Evolutionary conservation across 2,329 filamentous ascomycete genomes (phyloP).

Genomic region (Microsporum audouinii): DNA sequence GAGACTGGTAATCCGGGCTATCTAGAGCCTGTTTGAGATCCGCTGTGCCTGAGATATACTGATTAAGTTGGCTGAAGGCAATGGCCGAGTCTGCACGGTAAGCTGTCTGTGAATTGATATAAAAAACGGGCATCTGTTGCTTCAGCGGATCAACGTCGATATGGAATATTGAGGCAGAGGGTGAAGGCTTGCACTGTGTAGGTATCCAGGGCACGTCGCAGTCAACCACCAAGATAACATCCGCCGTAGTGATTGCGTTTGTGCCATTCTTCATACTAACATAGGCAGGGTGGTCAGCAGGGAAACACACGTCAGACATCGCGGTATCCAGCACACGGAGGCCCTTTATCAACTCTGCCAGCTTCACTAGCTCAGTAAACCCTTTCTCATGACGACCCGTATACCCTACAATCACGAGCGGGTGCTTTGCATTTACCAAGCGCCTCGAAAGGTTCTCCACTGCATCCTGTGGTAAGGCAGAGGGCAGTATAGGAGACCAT

Average conservation of each 20-base stretch:
- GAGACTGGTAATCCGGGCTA: constrained; percentile 31
- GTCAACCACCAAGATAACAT: constrained; percentile 74
- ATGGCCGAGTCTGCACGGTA: constrained; percentile 56
- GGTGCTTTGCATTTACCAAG: constrained; percentile 37
- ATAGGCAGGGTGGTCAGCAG: constrained; percentile 42
- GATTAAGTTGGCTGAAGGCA: constrained; percentile 57
- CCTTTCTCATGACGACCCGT: constrained; percentile 37
- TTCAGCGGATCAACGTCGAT: constrained; percentile 58
- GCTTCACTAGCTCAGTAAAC: constrained; percentile 34
- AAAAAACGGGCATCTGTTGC: constrained; percentile 63
- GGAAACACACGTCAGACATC: constrained; percentile 44
- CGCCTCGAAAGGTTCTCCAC: constrained; percentile 35
- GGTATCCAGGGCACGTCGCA: constrained; percentile 91
- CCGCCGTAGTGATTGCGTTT: constrained; percentile 60
- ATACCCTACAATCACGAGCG: constrained; percentile 42
- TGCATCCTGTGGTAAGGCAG: constrained; percentile 44
- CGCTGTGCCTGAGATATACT: constrained; percentile 43
- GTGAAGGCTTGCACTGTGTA: constrained; percentile 54
- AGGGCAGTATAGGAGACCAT: constrained; percentile 61
- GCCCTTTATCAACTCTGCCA: constrained; percentile 39
- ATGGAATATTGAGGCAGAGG: constrained; percentile 49
- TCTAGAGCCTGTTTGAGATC: constrained; percentile 34
- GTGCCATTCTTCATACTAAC: constrained; percentile 66
- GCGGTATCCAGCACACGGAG: constrained; percentile 43
- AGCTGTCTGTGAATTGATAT: constrained; percentile 53